phyloP scores from a whole-genome alignment of 2,329 filamentous ascomycete species.

The Apiospora arundinis region DNA sequence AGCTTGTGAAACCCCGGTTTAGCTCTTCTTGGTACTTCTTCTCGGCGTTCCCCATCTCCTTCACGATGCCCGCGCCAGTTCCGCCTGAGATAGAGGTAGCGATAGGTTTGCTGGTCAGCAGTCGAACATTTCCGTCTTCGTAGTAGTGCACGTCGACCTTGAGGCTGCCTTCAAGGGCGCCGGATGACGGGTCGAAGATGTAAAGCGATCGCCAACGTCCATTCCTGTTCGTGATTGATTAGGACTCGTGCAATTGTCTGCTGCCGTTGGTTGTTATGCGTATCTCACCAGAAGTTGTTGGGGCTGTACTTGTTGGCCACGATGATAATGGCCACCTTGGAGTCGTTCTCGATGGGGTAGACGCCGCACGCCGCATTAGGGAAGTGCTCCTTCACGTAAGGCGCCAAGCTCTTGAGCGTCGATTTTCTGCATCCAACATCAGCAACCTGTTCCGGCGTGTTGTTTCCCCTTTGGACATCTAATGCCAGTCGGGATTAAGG shows the following conservation, averaged over 20 bases:
- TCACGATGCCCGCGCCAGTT: slow-evolving; percentile 72
- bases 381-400: slow-evolving; percentile 89
- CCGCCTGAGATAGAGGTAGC: slow-evolving; percentile 65
- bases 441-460: slow-evolving; percentile 11
- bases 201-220: slow-evolving; percentile 95
- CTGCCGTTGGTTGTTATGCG: background rate
- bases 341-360: slow-evolving; percentile 79
- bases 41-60: slow-evolving; percentile 80
- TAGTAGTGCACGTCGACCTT: slow-evolving; percentile 99
- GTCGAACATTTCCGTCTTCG: slow-evolving; percentile 95
- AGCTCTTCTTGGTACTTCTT: slow-evolving; percentile 96
- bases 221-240: slow-evolving; percentile 65
- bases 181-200: slow-evolving; percentile 73
- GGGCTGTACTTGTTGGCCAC: slow-evolving; percentile 98
- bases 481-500: background rate
- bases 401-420: slow-evolving; percentile 75
- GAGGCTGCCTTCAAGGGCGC: slow-evolving; percentile 76
- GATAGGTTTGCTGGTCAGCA: slow-evolving; percentile 85
- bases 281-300: slow-evolving; percentile 89
- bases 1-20: slow-evolving; percentile 84
- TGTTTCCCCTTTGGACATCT: background rate
- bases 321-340: slow-evolving; percentile 78
- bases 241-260: slow-evolving; percentile 30
- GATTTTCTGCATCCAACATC: slow-evolving; percentile 68
- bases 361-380: slow-evolving; percentile 80